Evolutionary conservation across 768 basidiomycete species (phyloP), one percentile per base, ranked within the genome.

Genomic region (Mycena vitilis): DNA sequence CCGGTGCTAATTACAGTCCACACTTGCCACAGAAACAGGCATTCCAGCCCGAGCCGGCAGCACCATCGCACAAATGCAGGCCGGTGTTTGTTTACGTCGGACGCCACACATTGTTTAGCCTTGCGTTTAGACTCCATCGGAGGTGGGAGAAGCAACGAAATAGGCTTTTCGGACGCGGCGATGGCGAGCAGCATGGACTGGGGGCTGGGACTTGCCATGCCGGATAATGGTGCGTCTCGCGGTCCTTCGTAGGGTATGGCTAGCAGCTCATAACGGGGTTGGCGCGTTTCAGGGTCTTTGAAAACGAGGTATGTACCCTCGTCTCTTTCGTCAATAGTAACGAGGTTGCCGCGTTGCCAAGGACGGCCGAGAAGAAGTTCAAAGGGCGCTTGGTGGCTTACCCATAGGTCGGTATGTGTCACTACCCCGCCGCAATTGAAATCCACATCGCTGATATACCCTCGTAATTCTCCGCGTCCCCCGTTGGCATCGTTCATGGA

Each of bases 401-500:
- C 62, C 56, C 67, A 78, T 4, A 80, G 22, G 45, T 73, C 69
- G 1, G 75, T 73, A 1, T 13, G 15, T 0, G 77, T 78, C 0
- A 4, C 18, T 1, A 77, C 61, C 9, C 47, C 60, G 60, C 78
- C 77, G 40, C 74, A 73, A 9, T n/a, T 37, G 0, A 80, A 36
- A 6, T 66, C 65, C 1, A 76, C 75, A 20, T 70, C 65, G 3
- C 58, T 22, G 3, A 76, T 69, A 23, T 72, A 60, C 13, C 78
- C 78, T 53, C 55, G 57, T 4, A 76, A 63, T 2, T 63, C 34
- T 0, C 73, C 72, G 49, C 71, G 64, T 4, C 74, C 75, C 2
- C 78, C 77, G 65, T 78, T 80, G 0, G 76, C 78, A 56, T 80
- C 78, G 48, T 54, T 63, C 71, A 79, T 73, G 5, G 16, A 54